These are phyloP conservation scores for Mycena vulgaris DNA, from an alignment of 768 basidiomycete genomes.

Conservation along the genomic window DNA sequence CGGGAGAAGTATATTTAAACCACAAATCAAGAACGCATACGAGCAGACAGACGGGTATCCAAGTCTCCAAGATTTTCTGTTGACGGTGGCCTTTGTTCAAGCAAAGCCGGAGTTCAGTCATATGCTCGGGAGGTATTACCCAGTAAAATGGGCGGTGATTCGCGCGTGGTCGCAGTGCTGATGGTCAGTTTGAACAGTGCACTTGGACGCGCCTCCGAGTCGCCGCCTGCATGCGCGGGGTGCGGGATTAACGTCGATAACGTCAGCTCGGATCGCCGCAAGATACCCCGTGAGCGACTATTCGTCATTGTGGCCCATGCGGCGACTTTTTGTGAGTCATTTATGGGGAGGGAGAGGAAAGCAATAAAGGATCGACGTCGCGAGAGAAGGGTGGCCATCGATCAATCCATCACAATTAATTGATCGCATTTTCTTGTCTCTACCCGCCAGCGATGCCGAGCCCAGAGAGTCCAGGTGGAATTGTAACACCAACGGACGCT, in stretches of 20 bases:
- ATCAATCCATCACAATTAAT: background rate
- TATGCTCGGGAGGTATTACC: background rate
- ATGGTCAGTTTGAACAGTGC: background rate
- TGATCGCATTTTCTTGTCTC: slow-evolving; percentile 10
- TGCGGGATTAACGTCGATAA: background rate
- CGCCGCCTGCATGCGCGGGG: no score
- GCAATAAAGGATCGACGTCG: background rate
- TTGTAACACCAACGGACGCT: slow-evolving; percentile 4
- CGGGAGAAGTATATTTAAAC: background rate
- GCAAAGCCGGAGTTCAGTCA: background rate
- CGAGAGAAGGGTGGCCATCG: background rate
- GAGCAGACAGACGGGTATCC: no score
- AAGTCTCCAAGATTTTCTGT: background rate
- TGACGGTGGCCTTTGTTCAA: background rate
- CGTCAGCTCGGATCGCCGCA: no score
- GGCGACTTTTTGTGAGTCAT: no score
- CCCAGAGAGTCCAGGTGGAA: slow-evolving; percentile 14
- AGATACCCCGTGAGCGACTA: no score
- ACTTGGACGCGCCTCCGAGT: no score
- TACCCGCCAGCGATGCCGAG: slow-evolving; percentile 12
- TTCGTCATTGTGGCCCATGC: no score
- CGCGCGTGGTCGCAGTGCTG: background rate
- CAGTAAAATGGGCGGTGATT: background rate
- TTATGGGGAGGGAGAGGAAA: no score
- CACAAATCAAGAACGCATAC: background rate